These are phyloP conservation scores for Platanus orientalis DNA, from an alignment of 164 flowering plant species.

Conservation along the genomic window DNA sequence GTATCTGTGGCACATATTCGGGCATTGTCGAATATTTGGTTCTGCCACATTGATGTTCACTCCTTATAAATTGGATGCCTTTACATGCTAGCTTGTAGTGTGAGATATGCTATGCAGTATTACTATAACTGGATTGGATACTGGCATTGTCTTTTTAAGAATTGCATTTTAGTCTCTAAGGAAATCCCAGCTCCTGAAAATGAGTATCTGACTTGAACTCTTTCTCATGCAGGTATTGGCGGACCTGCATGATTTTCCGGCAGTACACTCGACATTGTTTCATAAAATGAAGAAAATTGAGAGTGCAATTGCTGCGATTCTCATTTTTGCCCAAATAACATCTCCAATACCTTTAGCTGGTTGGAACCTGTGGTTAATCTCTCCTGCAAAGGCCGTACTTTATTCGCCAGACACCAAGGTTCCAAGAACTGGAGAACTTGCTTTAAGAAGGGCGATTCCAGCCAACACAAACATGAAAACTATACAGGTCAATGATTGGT, in stretches of 20 bases:
- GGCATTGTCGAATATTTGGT: too few species aligned
- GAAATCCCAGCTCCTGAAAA: constrained; percentile 10
- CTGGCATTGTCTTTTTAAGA: too few species aligned
- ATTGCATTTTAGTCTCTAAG: neutral
- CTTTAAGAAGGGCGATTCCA: constrained; percentile 87
- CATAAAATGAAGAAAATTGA: constrained; percentile 31
- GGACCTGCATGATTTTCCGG: constrained; percentile 10
- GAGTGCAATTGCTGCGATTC: constrained; percentile 36
- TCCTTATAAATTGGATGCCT: neutral
- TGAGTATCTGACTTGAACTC: constrained; percentile 13
- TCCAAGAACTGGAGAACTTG: constrained; percentile 94
- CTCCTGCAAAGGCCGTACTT: constrained; percentile 75
- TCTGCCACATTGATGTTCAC: neutral
- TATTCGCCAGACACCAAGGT: constrained; percentile 96
- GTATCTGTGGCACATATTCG: neutral
- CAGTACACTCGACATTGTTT: constrained; percentile 13
- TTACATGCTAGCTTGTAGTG: neutral
- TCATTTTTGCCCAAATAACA: constrained; percentile 51
- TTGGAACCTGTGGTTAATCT: constrained; percentile 33
- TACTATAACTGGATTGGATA: too few species aligned
- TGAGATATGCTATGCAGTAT: neutral
- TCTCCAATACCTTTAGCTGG: constrained; percentile 44
- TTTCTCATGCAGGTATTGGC: constrained; percentile 40
- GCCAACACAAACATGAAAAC: constrained; percentile 85
- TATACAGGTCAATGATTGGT: constrained; percentile 54